Evolutionary conservation across 2,329 filamentous ascomycete species (phyloP).

Genomic region (Ophiocordyceps unilateralis): DNA sequence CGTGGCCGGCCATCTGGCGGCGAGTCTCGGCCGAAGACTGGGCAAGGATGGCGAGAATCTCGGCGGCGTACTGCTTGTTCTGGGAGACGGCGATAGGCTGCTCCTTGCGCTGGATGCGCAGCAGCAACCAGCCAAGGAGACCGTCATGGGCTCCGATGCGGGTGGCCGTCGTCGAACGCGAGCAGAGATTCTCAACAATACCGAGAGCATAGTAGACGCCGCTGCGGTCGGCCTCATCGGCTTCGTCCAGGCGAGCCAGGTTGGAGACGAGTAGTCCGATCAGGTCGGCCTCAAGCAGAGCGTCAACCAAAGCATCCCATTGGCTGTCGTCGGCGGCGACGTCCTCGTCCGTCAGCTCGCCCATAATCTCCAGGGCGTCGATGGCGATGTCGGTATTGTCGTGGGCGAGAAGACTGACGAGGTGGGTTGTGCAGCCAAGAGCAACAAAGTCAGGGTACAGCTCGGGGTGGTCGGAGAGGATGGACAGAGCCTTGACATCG

Average conservation of each 20-base stretch:
- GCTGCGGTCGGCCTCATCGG: slow-evolving; percentile 50
- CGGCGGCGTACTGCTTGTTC: slow-evolving; percentile 90
- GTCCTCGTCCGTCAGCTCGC: slow-evolving; percentile 86
- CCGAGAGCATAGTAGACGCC: slow-evolving; percentile 76
- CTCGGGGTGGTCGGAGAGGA: slow-evolving; percentile 72
- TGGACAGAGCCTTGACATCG: slow-evolving; percentile 71
- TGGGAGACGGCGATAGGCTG: slow-evolving; percentile 44
- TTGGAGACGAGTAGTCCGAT: slow-evolving; percentile 61
- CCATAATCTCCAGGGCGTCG: slow-evolving; percentile 73
- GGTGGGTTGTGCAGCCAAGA: slow-evolving; percentile 51
- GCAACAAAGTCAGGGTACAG: slow-evolving; percentile 68
- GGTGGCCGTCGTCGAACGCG: slow-evolving; percentile 49
- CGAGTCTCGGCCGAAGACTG: slow-evolving; percentile 57
- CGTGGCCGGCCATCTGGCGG: slow-evolving; percentile 40
- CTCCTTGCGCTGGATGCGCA: slow-evolving; percentile 54
- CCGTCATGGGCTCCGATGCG: slow-evolving; percentile 51
- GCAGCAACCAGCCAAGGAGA: slow-evolving; percentile 61
- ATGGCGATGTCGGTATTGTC: slow-evolving; percentile 97
- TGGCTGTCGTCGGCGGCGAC: slow-evolving; percentile 64
- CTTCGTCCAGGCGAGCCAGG: slow-evolving; percentile 63
- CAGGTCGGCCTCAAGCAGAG: slow-evolving; percentile 50
- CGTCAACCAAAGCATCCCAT: slow-evolving; percentile 62
- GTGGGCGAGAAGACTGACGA: slow-evolving; percentile 73
- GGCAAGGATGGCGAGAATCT: slow-evolving; percentile 76
- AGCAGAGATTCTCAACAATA: slow-evolving; percentile 74